A percentile compares a stretch with the other conserved stretches of the same genome.
These are phyloP conservation scores for Neopestalotiopsis rosae DNA, from an alignment of 2,329 filamentous ascomycete species.

Conservation along the genomic window DNA sequence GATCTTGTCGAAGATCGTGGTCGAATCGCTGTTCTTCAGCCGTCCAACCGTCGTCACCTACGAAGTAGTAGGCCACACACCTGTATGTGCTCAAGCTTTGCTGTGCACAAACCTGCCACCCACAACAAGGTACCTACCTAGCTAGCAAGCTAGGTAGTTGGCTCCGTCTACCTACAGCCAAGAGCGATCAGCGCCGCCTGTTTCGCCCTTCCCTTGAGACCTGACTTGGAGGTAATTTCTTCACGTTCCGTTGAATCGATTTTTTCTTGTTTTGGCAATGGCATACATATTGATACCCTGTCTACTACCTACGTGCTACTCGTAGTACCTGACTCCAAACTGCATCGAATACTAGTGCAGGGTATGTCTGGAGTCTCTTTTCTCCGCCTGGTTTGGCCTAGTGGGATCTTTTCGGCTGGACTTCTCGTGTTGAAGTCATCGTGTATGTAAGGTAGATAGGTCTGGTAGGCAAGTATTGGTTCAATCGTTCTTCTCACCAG, in stretches of 20 bases:
- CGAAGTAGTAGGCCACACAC: too few species aligned
- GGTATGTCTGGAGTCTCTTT: not conserved
- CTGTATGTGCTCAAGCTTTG: too few species aligned
- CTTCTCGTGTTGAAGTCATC: conserved; percentile 3
- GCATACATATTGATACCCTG: too few species aligned
- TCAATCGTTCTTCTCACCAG: not conserved
- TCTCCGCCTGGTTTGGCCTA: not conserved
- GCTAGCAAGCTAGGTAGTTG: too few species aligned
- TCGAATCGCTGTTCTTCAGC: not conserved
- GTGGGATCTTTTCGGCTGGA: not conserved
- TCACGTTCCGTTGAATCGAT: not conserved
- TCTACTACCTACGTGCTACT: too few species aligned
- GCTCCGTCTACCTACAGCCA: not conserved
- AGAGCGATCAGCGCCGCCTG: conserved; percentile 4
- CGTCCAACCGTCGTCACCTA: not conserved
- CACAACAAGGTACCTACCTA: not conserved
- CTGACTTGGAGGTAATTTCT: not conserved
- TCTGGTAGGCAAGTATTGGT: not conserved
- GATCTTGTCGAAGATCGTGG: not conserved
- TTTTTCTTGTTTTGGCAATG: not conserved
- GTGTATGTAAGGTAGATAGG: not conserved
- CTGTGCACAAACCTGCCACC: not conserved
- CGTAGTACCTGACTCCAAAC: too few species aligned
- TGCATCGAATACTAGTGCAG: too few species aligned
- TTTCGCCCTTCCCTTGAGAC: conserved; percentile 12